These are phyloP conservation scores for Aspergillus conjunctus DNA, from an alignment of 495 filamentous ascomycete genomes.

Conservation along the genomic window DNA sequence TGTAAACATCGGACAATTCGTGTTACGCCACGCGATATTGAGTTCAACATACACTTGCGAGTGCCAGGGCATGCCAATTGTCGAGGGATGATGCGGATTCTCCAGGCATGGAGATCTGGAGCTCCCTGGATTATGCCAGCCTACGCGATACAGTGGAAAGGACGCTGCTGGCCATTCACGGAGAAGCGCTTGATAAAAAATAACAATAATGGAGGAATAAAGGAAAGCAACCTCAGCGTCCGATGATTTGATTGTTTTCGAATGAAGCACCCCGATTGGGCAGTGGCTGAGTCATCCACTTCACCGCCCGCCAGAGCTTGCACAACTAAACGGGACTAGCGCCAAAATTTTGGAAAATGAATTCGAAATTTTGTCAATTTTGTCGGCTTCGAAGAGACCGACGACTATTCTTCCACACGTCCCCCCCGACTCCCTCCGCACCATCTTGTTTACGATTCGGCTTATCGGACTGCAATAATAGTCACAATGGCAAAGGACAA, in stretches of 20 bases:
- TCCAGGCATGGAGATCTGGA: neutral
- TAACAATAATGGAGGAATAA: neutral
- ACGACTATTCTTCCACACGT: constrained; percentile 33
- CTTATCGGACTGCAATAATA: constrained; percentile 22
- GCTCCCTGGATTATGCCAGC: neutral
- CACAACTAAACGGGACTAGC: constrained; percentile 38
- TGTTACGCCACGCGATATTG: neutral
- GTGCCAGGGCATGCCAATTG: constrained; percentile 5
- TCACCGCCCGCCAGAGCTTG: constrained; percentile 24
- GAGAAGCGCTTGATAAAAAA: too few species aligned
- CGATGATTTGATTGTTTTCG: constrained; percentile 22
- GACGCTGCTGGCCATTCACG: too few species aligned
- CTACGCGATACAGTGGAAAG: too few species aligned
- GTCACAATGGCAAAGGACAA: constrained; percentile 57
- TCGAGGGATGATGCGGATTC: neutral
- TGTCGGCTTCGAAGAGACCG: constrained; percentile 30
- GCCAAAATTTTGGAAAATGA: constrained; percentile 46
- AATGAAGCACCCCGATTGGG: constrained; percentile 20
- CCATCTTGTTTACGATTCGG: constrained; percentile 22
- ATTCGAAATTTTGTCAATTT: constrained; percentile 43
- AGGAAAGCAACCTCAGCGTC: neutral
- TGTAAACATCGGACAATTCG: neutral
- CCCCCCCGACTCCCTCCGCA: constrained; percentile 24
- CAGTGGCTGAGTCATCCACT: constrained; percentile 38
- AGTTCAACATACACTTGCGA: constrained; percentile 7